Percentiles rank a stretch among this genome's conserved stretches.
These are phyloP conservation scores for Colletotrichum echinochloae DNA, from an alignment of 2,329 filamentous ascomycete genomes.

Conservation along the genomic window DNA sequence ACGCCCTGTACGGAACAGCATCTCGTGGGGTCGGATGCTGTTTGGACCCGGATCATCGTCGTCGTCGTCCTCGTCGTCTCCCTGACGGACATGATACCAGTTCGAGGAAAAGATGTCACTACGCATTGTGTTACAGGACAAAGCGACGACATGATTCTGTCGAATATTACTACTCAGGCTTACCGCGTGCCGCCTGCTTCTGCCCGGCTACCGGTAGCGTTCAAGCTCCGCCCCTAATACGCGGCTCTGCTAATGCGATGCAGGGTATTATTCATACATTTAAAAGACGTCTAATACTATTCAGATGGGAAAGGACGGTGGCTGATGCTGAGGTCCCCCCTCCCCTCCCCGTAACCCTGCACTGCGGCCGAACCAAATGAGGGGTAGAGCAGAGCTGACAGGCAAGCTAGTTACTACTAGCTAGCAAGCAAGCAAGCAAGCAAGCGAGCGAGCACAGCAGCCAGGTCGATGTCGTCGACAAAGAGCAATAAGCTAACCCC, in stretches of 20 bases:
- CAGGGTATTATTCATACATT: background rate
- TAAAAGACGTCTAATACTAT: constrained; percentile 13
- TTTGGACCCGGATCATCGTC: background rate
- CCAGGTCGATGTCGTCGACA: background rate
- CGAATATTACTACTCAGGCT: background rate
- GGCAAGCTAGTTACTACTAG: no score
- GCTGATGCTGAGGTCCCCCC: background rate
- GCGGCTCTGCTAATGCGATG: background rate
- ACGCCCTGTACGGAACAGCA: no score
- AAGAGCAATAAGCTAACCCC: background rate
- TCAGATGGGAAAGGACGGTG: background rate
- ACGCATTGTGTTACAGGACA: background rate
- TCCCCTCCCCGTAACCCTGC: background rate
- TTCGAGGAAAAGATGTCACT: background rate
- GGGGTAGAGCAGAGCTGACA: background rate
- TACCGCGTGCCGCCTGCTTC: no score
- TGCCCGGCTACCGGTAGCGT: no score
- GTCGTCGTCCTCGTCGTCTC: background rate
- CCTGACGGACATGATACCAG: background rate
- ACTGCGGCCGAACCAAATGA: background rate
- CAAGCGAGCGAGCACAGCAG: background rate
- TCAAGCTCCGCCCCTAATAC: background rate
- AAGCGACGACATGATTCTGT: background rate
- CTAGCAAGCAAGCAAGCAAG: background rate
- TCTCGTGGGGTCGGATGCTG: background rate